phyloP scores from a whole-genome alignment of 1,284 basidiomycete genomes.

The Cutaneotrichosporon dermatis region DNA sequence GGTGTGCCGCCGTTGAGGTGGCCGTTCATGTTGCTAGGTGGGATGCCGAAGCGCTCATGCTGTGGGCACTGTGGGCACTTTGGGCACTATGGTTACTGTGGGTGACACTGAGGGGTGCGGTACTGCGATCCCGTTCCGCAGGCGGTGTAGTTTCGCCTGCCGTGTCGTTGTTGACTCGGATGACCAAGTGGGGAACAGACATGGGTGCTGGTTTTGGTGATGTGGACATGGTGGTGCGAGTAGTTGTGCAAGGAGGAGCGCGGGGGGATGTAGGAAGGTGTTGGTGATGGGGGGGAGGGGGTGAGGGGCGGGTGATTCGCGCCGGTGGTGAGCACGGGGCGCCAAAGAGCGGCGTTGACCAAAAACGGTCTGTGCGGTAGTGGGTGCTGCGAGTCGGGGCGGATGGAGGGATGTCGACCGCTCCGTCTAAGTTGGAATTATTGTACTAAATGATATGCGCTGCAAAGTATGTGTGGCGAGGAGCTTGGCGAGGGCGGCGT shows the following conservation, averaged over 20 bases:
- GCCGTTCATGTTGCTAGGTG: background rate
- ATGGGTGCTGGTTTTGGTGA: constrained; percentile 11
- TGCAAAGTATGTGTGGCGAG: no score
- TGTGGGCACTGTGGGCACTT: no score
- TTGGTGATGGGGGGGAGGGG: background rate
- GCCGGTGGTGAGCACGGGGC: background rate
- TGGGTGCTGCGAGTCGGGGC: background rate
- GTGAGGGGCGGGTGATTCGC: background rate
- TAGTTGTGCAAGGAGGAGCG: background rate
- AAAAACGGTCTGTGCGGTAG: background rate
- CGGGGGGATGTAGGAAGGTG: background rate
- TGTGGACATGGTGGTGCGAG: constrained; percentile 8
- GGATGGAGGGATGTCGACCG: no score
- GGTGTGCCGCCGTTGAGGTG: background rate
- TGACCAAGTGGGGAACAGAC: constrained; percentile 17
- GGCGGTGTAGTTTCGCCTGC: constrained; percentile 1
- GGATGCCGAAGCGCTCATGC: constrained; percentile 1
- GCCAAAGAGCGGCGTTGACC: background rate
- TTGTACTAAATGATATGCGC: no score
- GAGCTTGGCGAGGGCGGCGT: no score
- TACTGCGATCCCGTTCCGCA: background rate
- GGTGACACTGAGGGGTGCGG: background rate
- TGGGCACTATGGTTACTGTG: background rate
- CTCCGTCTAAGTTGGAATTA: no score
- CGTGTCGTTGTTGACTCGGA: constrained; percentile 13